phyloP scores from a whole-genome alignment of 2,329 filamentous ascomycete genomes.

The Emmonsiellopsis sp. region DNA sequence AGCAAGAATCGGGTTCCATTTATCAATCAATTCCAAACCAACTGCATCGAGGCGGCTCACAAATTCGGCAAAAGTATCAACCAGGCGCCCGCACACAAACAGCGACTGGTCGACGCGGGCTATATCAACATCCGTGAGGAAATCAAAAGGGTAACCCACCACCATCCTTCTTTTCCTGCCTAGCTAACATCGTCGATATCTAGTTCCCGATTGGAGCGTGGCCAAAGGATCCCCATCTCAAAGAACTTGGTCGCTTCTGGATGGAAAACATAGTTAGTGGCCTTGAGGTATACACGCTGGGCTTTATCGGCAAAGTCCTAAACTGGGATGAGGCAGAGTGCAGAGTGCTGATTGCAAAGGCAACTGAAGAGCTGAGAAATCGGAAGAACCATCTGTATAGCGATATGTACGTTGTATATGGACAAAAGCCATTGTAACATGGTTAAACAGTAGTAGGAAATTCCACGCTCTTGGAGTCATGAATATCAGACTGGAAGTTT shows the following conservation, averaged over 20 bases:
- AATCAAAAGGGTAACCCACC: neutral
- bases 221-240: slow-evolving; percentile 39
- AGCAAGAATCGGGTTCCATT: neutral
- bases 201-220: slow-evolving; percentile 23
- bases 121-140: neutral
- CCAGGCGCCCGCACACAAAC: slow-evolving; percentile 11
- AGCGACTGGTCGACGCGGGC: slow-evolving; percentile 21
- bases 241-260: slow-evolving; percentile 36
- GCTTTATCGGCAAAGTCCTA: slow-evolving; percentile 21
- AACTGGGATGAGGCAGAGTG: slow-evolving; percentile 24
- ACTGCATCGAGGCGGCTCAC: neutral
- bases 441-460: too few relatives aligned
- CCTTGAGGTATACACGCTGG: slow-evolving; percentile 17
- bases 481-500: too few relatives aligned
- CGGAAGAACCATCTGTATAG: slow-evolving; percentile 23
- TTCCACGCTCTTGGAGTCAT: too few relatives aligned
- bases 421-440: slow-evolving; percentile 5
- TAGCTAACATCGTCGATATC: slow-evolving; percentile 10
- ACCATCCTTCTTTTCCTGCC: neutral
- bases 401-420: slow-evolving; percentile 6
- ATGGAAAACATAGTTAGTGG: slow-evolving; percentile 15
- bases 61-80: neutral
- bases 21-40: neutral
- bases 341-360: slow-evolving; percentile 22
- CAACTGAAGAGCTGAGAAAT: slow-evolving; percentile 24